phyloP scores from a whole-genome alignment of 2,329 filamentous ascomycete species.

The Trichoderma koningiopsis region DNA sequence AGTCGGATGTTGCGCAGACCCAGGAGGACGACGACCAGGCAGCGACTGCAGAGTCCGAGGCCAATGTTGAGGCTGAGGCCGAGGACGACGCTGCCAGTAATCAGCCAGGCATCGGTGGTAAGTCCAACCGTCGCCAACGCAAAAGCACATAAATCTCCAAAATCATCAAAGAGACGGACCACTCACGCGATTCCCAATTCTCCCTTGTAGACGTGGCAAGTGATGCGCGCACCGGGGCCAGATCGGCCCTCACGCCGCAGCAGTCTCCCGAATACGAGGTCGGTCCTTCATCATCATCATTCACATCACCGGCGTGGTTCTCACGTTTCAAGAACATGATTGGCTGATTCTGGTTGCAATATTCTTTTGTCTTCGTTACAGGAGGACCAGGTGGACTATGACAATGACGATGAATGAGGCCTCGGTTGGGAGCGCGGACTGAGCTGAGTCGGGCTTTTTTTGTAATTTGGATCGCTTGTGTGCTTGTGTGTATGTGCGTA shows the following conservation, averaged over 20 bases:
- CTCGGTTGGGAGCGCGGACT: neutral
- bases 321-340: conserved; percentile 32
- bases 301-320: conserved; percentile 28
- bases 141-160: neutral
- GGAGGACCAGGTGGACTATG: conserved; percentile 30
- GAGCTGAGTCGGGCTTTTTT: neutral
- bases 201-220: conserved; percentile 16
- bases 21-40: conserved; percentile 33
- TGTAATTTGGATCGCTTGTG: neutral
- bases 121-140: conserved; percentile 21
- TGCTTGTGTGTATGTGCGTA: neutral
- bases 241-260: conserved; percentile 16
- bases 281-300: conserved; percentile 30
- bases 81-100: conserved; percentile 18
- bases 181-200: conserved; percentile 20
- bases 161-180: conserved; percentile 9
- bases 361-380: conserved; percentile 18
- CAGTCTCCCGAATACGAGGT: conserved; percentile 34
- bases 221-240: conserved; percentile 11
- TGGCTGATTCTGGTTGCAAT: conserved; percentile 33
- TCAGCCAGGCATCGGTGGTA: conserved; percentile 19
- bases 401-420: conserved; percentile 28
- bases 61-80: conserved; percentile 28
- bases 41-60: conserved; percentile 25
- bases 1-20: conserved; percentile 30